Evolutionary conservation across 139 green algal species (phyloP), one percentile per base, ranked within the genome.

Genomic region (Coccomyxa sp.): DNA sequence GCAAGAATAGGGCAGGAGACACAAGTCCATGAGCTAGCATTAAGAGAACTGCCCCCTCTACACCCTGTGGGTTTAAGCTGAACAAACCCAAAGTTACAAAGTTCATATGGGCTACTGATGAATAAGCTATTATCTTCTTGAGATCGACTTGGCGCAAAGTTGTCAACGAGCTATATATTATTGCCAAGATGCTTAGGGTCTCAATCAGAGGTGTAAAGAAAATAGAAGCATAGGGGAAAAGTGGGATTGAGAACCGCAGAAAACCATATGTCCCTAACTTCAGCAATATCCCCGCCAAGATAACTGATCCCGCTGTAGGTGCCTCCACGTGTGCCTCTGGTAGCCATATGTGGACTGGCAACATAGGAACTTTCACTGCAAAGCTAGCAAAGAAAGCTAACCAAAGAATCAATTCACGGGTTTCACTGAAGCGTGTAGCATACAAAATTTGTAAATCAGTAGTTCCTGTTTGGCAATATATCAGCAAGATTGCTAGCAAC

Each of bases 61-160:
- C 88, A 84, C 90, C 91, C 85, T 91, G 82, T 51, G 86, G 86
- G 82, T 92, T 94, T 38, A 93, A 79, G 77, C 81, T 93, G 88
- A 93, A 94, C n/a, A 93, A 77, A 28, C 89, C 91, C 77, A 93
- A 76, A 31, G 87, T 92, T 32, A 94, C 90, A 86, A 93, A 90
- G 77, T 89, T 89, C 91, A 94, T 93, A 81, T 93, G 91, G 68
- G 91, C 88, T 82, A 94, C 88, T 81, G 86, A 90, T 67, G 90
- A 93, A 79, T 93, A 94, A 79, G 91, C 90, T 83, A 94, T 93
- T 67, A 93, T 93, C 83, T 94, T 93, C 85, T 93, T 93, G 38
- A 95, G 76, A 88, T 94, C 92, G 75, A 93, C 86, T 87, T 93
- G 91, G 80, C 89, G 82, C 38, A 94, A 79, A 76, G 90, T 92